Conservation (phyloP, 352 stramenopile genomes). For the Phytophthora vignae region DNA sequence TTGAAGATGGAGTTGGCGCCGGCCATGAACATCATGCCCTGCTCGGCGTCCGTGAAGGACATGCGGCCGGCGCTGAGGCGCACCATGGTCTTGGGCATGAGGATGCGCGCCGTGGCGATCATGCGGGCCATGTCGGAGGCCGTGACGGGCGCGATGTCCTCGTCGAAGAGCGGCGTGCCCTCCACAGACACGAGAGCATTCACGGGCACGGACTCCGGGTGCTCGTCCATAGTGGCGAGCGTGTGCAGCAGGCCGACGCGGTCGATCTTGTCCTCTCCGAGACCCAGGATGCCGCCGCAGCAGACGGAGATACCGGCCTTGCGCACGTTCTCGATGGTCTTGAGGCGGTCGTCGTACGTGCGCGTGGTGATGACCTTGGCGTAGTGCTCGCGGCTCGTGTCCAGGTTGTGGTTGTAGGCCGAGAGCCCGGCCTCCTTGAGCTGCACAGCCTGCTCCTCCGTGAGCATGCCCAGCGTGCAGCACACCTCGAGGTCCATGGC, state of each 20-base stretch:
- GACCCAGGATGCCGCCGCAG: conserved; percentile 97
- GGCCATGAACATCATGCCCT: conserved; percentile 97
- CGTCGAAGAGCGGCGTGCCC: conserved; percentile 95
- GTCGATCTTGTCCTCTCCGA: conserved; percentile 96
- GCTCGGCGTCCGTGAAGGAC: conserved; percentile 96
- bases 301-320: conserved; percentile 98
- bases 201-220: conserved; percentile 97
- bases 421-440: conserved; percentile 98
- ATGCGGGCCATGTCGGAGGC: conserved; percentile 98
- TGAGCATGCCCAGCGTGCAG: conserved; percentile 98
- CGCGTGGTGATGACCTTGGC: conserved; percentile 96
- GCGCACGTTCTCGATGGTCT: conserved; percentile 97
- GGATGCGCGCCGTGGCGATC: conserved; percentile 96
- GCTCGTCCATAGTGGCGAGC: conserved; percentile 95
- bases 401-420: conserved; percentile 99
- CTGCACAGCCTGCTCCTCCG: conserved; percentile 94
- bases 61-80: conserved; percentile 96
- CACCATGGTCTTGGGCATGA: conserved; percentile 98
- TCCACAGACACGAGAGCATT: conserved; percentile 97
- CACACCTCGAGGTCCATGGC: conserved; percentile 95
- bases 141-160: conserved; percentile 89
- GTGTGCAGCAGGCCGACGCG: conserved; percentile 96
- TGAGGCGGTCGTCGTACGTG: conserved; percentile 96
- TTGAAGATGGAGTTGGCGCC: conserved; percentile 99
- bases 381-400: conserved; percentile 98